Evolutionary conservation across 345 rosid genomes (phyloP), one percentile per base, ranked within the genome.

Genomic region (Mallotus nudiflorus): DNA sequence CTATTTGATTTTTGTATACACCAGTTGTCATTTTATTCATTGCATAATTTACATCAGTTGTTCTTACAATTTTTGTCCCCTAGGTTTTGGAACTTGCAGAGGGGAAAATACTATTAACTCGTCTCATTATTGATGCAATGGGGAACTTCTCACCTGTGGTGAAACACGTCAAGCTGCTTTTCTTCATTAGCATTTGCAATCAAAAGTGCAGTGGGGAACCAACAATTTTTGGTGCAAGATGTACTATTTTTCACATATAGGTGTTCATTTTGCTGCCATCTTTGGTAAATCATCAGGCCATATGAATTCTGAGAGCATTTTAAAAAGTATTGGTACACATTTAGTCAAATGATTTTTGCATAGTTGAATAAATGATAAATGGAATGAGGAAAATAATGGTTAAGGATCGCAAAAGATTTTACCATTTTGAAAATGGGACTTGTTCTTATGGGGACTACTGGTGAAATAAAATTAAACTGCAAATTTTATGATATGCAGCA

Each of bases 61-160:
- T 42, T 42, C 57, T 62, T 63, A n/a, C 52, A 28, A 67, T 63
- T 31, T 22, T n/a, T n/a, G n/a, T n/a, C n/a, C 53, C 54, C 39
- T 59, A 90, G 98, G 88, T 89, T 62, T 57, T 94, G 78, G 80
- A 85, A 75, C 91, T 92, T 77, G 78, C 79, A 73, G 90, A 87
- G 75, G 97, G 89, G 25, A 87, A 84, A 51, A 68, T 74, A 44
- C 58, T 91, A 68, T 85, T 89, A 45, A 86, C 96, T 27, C 88
- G 82, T 61, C 89, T 94, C 59, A 80, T 91, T 54, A 79, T 91
- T 31, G 98, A 94, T 82, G 96, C 97, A 58, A 94, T 91, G 91
- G 98, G 98, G 63, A 94, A 91, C 76, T 91, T 94, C 76, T 94
- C 98, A 53, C 98, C 96, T 45, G 83, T 94, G 27, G 83, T 91